Percentiles rank a stretch among this genome's conserved stretches.
Conservation (phyloP, 1,139 yeast genomes). For the Suhomyces wounanorum region DNA sequence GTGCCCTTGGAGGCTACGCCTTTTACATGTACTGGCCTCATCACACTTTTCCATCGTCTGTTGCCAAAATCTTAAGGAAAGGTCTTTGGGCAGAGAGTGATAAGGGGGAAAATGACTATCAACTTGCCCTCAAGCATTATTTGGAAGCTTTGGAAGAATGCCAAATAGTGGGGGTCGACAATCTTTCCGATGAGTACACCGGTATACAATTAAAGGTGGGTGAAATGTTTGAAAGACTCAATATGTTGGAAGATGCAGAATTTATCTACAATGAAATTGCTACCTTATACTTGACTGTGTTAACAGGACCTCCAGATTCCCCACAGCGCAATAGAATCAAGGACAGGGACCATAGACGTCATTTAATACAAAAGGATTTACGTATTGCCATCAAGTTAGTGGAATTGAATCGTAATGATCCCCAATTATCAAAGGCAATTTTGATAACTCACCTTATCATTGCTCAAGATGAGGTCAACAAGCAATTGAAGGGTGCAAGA, state of each 20-base stretch:
- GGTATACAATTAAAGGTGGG: constrained; percentile 85
- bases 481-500: constrained; percentile 10
- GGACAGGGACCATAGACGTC: constrained; percentile 46
- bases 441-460: constrained; percentile 62
- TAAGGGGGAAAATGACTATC: constrained; percentile 59
- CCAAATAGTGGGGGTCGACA: constrained; percentile 48
- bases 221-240: constrained; percentile 77
- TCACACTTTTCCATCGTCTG: constrained; percentile 52
- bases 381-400: constrained; percentile 69
- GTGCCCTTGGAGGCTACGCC: constrained; percentile 34
- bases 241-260: constrained; percentile 62
- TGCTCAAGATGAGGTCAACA: constrained; percentile 60
- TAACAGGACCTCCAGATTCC: constrained; percentile 37
- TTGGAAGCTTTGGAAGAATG: constrained; percentile 49
- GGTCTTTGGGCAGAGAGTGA: constrained; percentile 87
- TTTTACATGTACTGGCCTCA: constrained; percentile 67
- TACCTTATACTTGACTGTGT: constrained; percentile 60
- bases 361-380: constrained; percentile 69
- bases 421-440: constrained; percentile 58
- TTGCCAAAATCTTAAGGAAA: constrained; percentile 68
- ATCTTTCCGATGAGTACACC: constrained; percentile 69
- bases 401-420: constrained; percentile 53
- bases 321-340: constrained; percentile 25
- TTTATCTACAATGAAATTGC: constrained; percentile 68
- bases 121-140: constrained; percentile 68